phyloP scores from a whole-genome alignment of 2,329 filamentous ascomycete species.

The Aspergillus pseudoterreus region DNA sequence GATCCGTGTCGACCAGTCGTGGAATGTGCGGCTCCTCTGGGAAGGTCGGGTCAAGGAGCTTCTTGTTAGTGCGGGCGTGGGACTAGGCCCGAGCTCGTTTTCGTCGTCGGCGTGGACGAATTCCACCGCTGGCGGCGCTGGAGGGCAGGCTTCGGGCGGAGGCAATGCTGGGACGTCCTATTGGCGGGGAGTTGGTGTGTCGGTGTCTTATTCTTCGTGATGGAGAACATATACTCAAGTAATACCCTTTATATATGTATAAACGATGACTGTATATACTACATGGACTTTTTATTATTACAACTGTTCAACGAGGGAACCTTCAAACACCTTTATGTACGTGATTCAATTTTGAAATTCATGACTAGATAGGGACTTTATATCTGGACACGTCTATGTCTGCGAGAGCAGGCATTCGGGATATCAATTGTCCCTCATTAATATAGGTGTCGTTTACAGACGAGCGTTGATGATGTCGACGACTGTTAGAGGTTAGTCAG shows the following conservation, averaged over 20 bases:
- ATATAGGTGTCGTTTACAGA: conserved; percentile 31
- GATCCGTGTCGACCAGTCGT: conserved; percentile 81
- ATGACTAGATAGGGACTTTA: conserved; percentile 1
- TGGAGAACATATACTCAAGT: too few species aligned
- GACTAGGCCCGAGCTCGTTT: conserved; percentile 60
- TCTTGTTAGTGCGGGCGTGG: conserved; percentile 84
- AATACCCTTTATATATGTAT: background rate
- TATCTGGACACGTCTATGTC: background rate
- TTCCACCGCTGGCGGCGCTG: conserved; percentile 18
- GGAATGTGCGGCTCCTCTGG: conserved; percentile 83
- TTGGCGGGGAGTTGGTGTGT: conserved; percentile 41
- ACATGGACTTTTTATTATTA: too few species aligned
- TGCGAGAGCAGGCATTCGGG: background rate
- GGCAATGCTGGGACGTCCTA: conserved; percentile 29
- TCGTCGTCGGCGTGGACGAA: conserved; percentile 24
- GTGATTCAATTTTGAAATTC: background rate
- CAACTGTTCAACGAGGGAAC: too few species aligned
- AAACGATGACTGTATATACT: conserved; percentile 3
- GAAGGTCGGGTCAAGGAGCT: conserved; percentile 90
- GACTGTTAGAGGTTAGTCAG: conserved; percentile 36
- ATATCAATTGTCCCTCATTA: conserved; percentile 4
- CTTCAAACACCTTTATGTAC: background rate
- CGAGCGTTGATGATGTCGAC: conserved; percentile 68
- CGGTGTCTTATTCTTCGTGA: conserved; percentile 41
- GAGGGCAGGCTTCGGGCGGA: conserved; percentile 24